Evolutionary conservation across 2,329 filamentous ascomycete species (phyloP).

Genomic region (Penicillium sp.): DNA sequence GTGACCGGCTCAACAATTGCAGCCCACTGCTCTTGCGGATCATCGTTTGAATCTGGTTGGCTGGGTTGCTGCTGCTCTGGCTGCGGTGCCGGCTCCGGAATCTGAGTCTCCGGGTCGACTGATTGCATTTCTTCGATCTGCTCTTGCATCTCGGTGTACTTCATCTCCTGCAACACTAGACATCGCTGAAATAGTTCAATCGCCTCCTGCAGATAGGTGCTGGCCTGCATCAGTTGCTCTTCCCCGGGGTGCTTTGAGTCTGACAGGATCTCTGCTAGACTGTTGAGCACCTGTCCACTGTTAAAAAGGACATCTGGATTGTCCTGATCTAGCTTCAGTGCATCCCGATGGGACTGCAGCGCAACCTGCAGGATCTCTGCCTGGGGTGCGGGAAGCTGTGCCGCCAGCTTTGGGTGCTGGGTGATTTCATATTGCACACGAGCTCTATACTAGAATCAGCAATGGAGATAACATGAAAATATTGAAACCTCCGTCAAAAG

Average conservation of each 20-base stretch:
- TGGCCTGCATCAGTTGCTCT: conserved; percentile 46
- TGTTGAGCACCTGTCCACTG: conserved; percentile 67
- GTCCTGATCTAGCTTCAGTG: conserved; percentile 58
- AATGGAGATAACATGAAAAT: background rate
- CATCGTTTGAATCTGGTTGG: conserved; percentile 12
- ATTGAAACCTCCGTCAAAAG: background rate
- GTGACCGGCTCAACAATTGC: conserved; percentile 67
- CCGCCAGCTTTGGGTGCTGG: conserved; percentile 63
- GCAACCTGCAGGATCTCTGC: conserved; percentile 60
- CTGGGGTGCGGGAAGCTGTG: conserved; percentile 56
- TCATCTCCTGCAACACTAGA: conserved; percentile 53
- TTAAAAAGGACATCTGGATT: conserved; percentile 72
- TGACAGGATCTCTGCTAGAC: conserved; percentile 61
- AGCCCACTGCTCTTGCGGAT: conserved; percentile 61
- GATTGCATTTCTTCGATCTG: conserved; percentile 41
- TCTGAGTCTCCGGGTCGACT: conserved; percentile 13
- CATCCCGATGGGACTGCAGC: conserved; percentile 63
- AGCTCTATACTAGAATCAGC: conserved; percentile 48
- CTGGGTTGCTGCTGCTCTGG: conserved; percentile 1
- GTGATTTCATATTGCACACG: conserved; percentile 69
- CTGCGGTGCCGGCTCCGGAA: conserved; percentile 9
- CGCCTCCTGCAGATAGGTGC: conserved; percentile 59
- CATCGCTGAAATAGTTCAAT: conserved; percentile 61
- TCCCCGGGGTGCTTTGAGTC: conserved; percentile 52
- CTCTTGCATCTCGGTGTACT: conserved; percentile 48